Base-by-base conservation (phyloP, 2,329 filamentous ascomycete species). In the Ophiostoma piceae region DNA sequence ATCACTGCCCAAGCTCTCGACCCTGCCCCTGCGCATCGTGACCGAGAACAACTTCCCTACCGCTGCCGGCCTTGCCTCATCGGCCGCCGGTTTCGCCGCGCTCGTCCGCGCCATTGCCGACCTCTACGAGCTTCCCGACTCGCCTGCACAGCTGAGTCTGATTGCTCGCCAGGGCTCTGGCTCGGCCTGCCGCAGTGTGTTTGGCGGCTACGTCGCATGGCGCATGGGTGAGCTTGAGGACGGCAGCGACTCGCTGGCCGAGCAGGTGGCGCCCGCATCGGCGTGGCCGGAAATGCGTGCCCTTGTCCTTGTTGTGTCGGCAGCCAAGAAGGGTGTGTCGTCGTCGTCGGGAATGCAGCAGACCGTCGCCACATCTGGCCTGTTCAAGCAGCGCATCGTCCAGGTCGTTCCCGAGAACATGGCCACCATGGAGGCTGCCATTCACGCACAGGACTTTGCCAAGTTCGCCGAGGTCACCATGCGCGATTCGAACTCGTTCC, bases 41-140 rank as follows among this genome's bases (percentile, higher is more conserved):
- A 95, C 92, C 70, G 91, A 95, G 83, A 99, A 99, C 86, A 99
- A 99, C 85, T 99, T 99, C 85, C 95, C 95, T 73, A 99, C 95
- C 2, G 95, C 95, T 35, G 95, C 95, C 4, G 95, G 95, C 7
- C 88, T 99, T 19, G 89, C 89, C 3, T 90, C 87, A 22, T 91
- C 88, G 0, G 89, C 88, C 0, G 88, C 88, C 1, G 88, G 88
- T 5, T 90, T 90, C 73, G 88, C 88, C 2, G 88, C 88, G 26
- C 81, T 90, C 6, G 88, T 98, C 26, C 87, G 93, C 71, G 94
- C 92, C 73, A 92, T 99, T 75, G 95, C 95, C 47, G 87, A 98
- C 79, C 87, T 99, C 57, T 99, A 98, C 82, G 85, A 91, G 78
- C 88, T 99, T 7, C 89, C 91, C 4, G 87, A 92, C 71, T 88